Evolutionary conservation across 345 rosid genomes (phyloP), one percentile per base, ranked within the genome.

Genomic region (Nephelium lappaceum): DNA sequence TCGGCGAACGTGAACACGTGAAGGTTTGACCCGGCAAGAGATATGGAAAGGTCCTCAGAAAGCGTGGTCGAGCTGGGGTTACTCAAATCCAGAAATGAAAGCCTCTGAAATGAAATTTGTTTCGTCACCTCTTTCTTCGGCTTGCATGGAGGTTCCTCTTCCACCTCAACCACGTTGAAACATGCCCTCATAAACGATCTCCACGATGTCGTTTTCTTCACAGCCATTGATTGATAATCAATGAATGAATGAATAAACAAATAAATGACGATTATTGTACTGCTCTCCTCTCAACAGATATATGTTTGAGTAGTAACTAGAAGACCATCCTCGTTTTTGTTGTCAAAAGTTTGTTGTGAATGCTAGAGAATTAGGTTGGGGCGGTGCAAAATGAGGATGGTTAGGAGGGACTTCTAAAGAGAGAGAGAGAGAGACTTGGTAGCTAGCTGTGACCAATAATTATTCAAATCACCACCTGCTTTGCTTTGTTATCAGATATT

Each of bases 11-110:
- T 89, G 49, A 95, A 95, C 0, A 66, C 82, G n/a, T 92, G 95
- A 71, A 95, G 91, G 53, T 95, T 89, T 0, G 98, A 90, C 38
- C 97, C 97, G 2, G 93, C 97, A 5, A 95, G 86, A 65, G 98
- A 95, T 0, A 84, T 75, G 0, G 98, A 95, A 27, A 95, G 89
- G 77, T 95, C 98, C 63, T 86, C 97, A 0, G 97, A 89, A 1
- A 89, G 68, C 23, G 84, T 86, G 8, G 72, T 82, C 25, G 92
- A 83, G 80, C 91, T 82, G 3, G 97, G 88, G 57, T 92, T 83
- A 81, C 98, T 95, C 81, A 92, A 81, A 80, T 95, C 98, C 57
- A 89, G 77, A 69, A 88, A 10, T 5, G 90, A 85, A 58, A 92
- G 23, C 80, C 97, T 85, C n/a, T 79, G 89, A 42, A 88, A 87